These are phyloP conservation scores for Trifolium fragiferum DNA, from an alignment of 306 rosid genomes.

Conservation along the genomic window DNA sequence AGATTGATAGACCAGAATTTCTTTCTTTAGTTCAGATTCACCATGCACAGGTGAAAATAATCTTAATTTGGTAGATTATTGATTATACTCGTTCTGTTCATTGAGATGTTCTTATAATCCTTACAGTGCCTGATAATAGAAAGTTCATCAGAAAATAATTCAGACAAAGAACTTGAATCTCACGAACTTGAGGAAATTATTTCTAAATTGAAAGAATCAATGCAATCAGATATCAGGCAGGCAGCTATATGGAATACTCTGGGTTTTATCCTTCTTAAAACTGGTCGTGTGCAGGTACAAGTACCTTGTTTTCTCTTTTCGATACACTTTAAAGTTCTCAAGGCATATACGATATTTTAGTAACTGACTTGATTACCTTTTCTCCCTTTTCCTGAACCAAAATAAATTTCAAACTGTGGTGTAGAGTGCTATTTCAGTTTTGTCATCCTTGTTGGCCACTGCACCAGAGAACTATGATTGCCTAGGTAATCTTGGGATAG, in stretches of 20 bases:
- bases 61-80: constrained; percentile 39
- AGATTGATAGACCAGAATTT: constrained; percentile 78
- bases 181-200: constrained; percentile 82
- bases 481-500: constrained; percentile 92
- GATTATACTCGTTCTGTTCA: constrained; percentile 38
- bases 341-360: constrained; percentile 34
- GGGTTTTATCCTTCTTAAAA: constrained; percentile 83
- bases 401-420: constrained; percentile 39
- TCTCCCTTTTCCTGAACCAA: constrained; percentile 39
- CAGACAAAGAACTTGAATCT: constrained; percentile 83
- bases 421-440: constrained; percentile 84
- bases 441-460: constrained; percentile 78
- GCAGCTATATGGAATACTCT: constrained; percentile 94
- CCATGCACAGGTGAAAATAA: constrained; percentile 84
- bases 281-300: constrained; percentile 82
- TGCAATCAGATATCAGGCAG: constrained; percentile 82
- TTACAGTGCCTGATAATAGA: constrained; percentile 85
- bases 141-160: constrained; percentile 68
- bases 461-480: constrained; percentile 83
- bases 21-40: constrained; percentile 90
- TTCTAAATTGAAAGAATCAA: constrained; percentile 74
- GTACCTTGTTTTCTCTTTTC: constrained; percentile 31
- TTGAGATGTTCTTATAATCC: constrained; percentile 53
- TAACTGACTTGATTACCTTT: constrained; percentile 27
- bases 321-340: constrained; percentile 22